Conservation (phyloP, 1,284 basidiomycete species). For the Puccinia coronata region DNA sequence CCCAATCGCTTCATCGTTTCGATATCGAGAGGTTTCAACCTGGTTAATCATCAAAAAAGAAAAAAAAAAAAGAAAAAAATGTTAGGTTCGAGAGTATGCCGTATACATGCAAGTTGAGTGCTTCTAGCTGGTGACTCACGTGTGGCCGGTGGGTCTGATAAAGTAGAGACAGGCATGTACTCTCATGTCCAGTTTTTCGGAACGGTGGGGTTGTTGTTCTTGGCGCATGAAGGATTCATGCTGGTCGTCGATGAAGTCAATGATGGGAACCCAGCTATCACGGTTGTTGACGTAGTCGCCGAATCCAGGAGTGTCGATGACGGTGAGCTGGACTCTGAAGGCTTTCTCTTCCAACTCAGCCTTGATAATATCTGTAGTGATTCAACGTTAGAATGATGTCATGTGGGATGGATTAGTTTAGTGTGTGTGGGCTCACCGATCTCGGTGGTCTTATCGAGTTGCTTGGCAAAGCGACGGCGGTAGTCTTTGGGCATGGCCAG, state of each 20-base stretch:
- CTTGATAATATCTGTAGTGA: slow-evolving; percentile 61
- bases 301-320: slow-evolving; percentile 97
- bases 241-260: slow-evolving; percentile 99
- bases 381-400: not conserved
- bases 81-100: slow-evolving; percentile 17
- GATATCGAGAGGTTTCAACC: slow-evolving; percentile 95
- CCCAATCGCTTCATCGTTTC: slow-evolving; percentile 99
- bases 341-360: slow-evolving; percentile 91
- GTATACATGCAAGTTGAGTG: too few relatives aligned
- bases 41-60: too few relatives aligned
- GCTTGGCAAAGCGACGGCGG: slow-evolving; percentile 84
- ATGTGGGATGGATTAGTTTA: not conserved
- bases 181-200: slow-evolving; percentile 88
- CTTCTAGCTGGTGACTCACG: slow-evolving; percentile 67
- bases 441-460: slow-evolving; percentile 98
- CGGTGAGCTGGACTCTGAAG: slow-evolving; percentile 98
- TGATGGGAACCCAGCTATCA: slow-evolving; percentile 95
- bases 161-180: slow-evolving; percentile 99
- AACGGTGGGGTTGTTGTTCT: slow-evolving; percentile 94
- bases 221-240: slow-evolving; percentile 99
- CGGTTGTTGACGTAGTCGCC: slow-evolving; percentile 99
- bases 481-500: slow-evolving; percentile 90
- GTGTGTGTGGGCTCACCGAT: slow-evolving; percentile 58
- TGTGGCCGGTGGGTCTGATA: slow-evolving; percentile 91
- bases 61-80: slow-evolving; percentile 44